Evolutionary conservation across 2,329 filamentous ascomycete species (phyloP).

Genomic region (Diplodia intermedia): DNA sequence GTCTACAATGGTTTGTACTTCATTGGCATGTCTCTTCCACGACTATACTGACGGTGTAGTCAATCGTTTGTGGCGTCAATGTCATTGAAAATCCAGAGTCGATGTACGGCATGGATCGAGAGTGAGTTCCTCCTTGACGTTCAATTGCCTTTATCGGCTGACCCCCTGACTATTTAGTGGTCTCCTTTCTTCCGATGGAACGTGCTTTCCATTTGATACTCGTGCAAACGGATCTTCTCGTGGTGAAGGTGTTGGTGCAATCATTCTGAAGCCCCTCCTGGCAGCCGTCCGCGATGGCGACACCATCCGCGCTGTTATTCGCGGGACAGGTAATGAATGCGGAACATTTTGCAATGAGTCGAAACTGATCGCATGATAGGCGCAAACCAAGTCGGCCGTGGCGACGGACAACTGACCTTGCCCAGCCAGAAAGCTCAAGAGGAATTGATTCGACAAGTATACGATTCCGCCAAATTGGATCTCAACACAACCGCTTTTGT

Average conservation of each 20-base stretch:
- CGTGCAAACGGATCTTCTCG: slow-evolving; percentile 68
- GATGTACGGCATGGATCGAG: neutral
- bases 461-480: slow-evolving; percentile 43
- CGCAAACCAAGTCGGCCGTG: slow-evolving; percentile 34
- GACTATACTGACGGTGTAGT: slow-evolving; percentile 32
- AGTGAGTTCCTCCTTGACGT: neutral
- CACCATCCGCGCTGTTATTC: slow-evolving; percentile 55
- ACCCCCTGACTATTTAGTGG: slow-evolving; percentile 3
- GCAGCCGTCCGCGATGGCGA: slow-evolving; percentile 66
- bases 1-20: slow-evolving; percentile 20
- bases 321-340: slow-evolving; percentile 50
- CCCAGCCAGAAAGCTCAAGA: slow-evolving; percentile 46
- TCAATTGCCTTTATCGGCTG: neutral
- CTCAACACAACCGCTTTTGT: slow-evolving; percentile 44
- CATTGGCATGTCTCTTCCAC: neutral
- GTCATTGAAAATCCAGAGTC: slow-evolving; percentile 40
- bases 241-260: slow-evolving; percentile 66
- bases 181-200: slow-evolving; percentile 43
- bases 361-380: slow-evolving; percentile 41
- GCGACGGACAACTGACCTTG: slow-evolving; percentile 43
- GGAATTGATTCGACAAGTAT: slow-evolving; percentile 45
- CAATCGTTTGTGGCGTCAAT: slow-evolving; percentile 38
- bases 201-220: slow-evolving; percentile 52
- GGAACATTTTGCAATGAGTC: slow-evolving; percentile 45
- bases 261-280: slow-evolving; percentile 64